Evolutionary conservation across 2,329 filamentous ascomycete genomes (phyloP).

Genomic region (Cryphonectria radicalis): DNA sequence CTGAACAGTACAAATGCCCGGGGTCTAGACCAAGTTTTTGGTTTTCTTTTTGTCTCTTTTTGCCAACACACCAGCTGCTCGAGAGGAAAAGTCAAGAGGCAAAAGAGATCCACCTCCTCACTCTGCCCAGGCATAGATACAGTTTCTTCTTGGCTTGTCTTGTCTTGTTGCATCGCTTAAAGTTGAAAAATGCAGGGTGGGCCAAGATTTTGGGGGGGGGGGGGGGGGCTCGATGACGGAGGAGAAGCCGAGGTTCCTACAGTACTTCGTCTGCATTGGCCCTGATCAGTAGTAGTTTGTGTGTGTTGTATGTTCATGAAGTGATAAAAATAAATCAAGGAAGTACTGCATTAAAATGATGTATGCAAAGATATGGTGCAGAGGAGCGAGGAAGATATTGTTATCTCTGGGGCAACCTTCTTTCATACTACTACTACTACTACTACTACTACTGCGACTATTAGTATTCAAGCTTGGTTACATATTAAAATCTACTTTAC

Average conservation of each 20-base stretch:
- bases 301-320: no score
- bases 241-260: background rate
- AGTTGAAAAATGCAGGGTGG: background rate
- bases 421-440: no score
- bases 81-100: background rate
- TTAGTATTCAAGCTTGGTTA: no score
- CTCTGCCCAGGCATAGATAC: background rate
- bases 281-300: no score
- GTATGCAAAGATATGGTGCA: background rate
- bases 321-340: no score
- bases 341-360: no score
- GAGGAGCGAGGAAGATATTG: background rate
- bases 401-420: background rate
- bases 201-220: background rate
- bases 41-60: no score
- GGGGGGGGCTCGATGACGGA: background rate
- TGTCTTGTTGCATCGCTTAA: background rate
- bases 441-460: no score
- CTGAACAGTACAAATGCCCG: background rate
- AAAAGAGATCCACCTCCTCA: background rate
- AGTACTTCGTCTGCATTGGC: no score
- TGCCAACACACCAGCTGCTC: background rate
- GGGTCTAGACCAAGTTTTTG: constrained; percentile 12
- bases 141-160: background rate
- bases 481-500: no score